Percentiles rank a stretch among this genome's conserved stretches.
Conservation (phyloP, 352 stramenopile genomes). For the Aphanomyces astaci region DNA sequence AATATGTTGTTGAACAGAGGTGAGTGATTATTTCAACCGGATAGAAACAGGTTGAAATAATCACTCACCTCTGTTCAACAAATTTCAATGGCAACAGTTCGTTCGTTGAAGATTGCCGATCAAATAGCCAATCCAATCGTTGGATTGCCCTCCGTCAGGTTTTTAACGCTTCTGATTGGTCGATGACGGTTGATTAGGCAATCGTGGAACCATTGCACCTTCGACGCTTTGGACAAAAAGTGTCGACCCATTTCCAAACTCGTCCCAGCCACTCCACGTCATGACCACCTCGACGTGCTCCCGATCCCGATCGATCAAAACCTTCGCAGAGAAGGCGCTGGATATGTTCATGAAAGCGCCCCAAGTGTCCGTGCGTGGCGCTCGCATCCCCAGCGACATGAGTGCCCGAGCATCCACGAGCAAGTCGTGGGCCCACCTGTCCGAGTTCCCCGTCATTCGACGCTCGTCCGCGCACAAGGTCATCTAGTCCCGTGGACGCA, state of each 20-base stretch:
- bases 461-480: background rate
- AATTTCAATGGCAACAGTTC: too few relatives aligned
- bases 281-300: background rate
- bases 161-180: background rate
- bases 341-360: constrained; percentile 22
- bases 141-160: background rate
- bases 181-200: background rate
- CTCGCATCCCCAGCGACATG: constrained; percentile 18
- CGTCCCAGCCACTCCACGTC: background rate
- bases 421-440: constrained; percentile 1
- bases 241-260: background rate
- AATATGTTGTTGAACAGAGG: too few relatives aligned
- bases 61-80: too few relatives aligned
- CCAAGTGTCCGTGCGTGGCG: constrained; percentile 8
- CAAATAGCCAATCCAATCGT: background rate
- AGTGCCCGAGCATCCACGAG: background rate
- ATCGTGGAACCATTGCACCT: background rate
- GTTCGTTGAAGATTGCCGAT: too few relatives aligned
- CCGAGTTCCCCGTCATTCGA: constrained; percentile 12
- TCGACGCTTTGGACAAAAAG: background rate
- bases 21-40: too few relatives aligned
- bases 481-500: background rate
- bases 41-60: too few relatives aligned
- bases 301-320: background rate
- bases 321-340: constrained; percentile 2